Evolutionary conservation across 805 yeast species (phyloP), one percentile per base, ranked within the genome.

Genomic region (Hyphopichia homilentoma): DNA sequence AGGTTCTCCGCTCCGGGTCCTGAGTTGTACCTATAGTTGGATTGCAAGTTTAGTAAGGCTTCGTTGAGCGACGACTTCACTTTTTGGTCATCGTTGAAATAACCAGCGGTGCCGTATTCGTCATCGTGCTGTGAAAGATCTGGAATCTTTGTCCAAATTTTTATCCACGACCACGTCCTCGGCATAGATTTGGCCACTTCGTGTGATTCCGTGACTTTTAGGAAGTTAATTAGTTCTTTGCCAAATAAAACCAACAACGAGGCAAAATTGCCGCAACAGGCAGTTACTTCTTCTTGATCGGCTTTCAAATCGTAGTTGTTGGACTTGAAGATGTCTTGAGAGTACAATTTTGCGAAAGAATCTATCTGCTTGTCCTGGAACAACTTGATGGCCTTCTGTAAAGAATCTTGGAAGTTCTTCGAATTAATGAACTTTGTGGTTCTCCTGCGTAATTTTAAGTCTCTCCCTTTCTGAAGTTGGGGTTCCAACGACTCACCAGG

Each of bases 241-340:
- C 86, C 77, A 43, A 77, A 78, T 34, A 81, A 76, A 3, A 76
- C 72, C 23, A 86, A 51, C 16, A 83, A 65, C 21, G 79, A 73
- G 2, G 89, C 70, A 48, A 84, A 84, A 50, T 84, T 83, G 1
- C 89, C 90, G 60, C 93, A 84, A 28, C 84, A 75, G 0, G 95
- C 94, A 1, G 89, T 84, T 3, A 84, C 82, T 43, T 83, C 88
- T 56, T 84, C 94, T 44, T 81, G 83, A 38, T 79, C 81, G 1
- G 81, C 68, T 38, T 68, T 73, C 25, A 67, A 49, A 47, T 59
- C 25, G 46, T 68, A 45, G 30, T 58, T 47, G 37, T 48, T 36
- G 2, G 55, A 36, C 25, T 61, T 59, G 50, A 79, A 79, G 6
- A 75, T 59, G 4, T 70, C 70, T 46, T 79, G 77, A 2, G 65